Base-by-base conservation (phyloP, 2,329 filamentous ascomycete genomes). In the Sporothrix dimorphospora region DNA sequence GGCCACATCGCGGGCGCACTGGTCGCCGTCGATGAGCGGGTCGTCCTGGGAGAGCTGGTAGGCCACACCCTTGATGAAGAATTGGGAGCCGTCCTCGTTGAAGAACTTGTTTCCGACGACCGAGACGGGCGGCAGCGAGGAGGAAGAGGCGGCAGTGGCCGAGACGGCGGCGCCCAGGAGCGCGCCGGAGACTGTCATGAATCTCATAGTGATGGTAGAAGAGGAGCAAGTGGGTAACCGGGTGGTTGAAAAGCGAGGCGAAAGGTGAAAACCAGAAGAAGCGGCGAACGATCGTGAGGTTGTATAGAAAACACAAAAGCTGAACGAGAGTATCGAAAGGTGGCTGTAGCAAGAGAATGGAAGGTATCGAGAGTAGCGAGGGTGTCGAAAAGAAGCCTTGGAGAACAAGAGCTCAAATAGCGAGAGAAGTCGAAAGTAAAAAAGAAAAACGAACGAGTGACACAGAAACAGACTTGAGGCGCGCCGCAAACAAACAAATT, bases 61-160 rank as follows among this genome's bases (percentile, higher is more conserved):
- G 69, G 92, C 91, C 77, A 96, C 85, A 74, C 65, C 89, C 77
- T 88, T 89, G 76, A 89, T 90, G 84, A 97, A 97, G 85, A 97
- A 94, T 82, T 97, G 97, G 83, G 91, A 90, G 69, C 93, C 93
- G 45, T 67, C 89, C 77, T 88, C 89, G 76, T 89, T 90, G 84
- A 97, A 97, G 84, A 97, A 94, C 82, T 97, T 97, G 83, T 91
- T 90, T 68, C 93, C 93, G 70, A 91, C 88, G 24, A 83, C 81
- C 69, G 85, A 82, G 73, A 89, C 83, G 30, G 84, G 82, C 47
- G 86, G 81, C 65, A 88, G 75, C 16, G 47, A n/a, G 16, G 65
- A 67, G 16, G 65, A 67, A 12, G 72, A 68, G 19, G 76, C 34
- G 12, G 73, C 72, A 4, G 47, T 42, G 11, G 59, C 71, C 12